Conservation (phyloP, 225 moss, liverwort and hornwort genomes). For the Polytrichum formosum region DNA sequence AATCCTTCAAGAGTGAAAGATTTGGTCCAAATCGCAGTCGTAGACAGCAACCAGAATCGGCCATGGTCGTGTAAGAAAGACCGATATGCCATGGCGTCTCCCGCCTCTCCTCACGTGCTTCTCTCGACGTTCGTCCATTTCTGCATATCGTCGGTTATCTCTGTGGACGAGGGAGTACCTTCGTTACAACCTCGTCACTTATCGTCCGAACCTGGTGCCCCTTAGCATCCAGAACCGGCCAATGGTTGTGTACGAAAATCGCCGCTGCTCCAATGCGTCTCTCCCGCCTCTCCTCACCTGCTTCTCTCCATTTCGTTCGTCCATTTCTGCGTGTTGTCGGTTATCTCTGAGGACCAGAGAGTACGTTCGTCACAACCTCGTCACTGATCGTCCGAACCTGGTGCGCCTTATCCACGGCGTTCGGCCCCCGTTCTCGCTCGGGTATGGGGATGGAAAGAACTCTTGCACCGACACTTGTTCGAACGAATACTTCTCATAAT, state of each 20-base stretch:
- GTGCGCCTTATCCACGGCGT: slow-evolving; percentile 36
- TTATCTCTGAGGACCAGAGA: not conserved
- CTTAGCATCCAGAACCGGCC: not conserved
- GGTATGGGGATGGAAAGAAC: slow-evolving; percentile 5
- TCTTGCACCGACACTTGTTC: not conserved
- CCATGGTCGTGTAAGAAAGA: slow-evolving; percentile 20
- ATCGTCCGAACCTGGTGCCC: not conserved
- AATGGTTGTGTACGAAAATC: too few species aligned
- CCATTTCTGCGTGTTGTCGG: slow-evolving; percentile 11
- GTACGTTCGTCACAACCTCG: not conserved
- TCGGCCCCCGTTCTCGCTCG: slow-evolving; percentile 13
- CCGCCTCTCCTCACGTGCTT: not conserved
- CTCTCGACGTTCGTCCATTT: not conserved
- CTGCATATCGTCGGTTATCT: not conserved
- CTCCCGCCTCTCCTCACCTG: too few species aligned
- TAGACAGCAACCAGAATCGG: slow-evolving; percentile 3
- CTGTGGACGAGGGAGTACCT: not conserved
- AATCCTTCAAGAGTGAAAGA: not conserved
- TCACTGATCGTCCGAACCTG: slow-evolving; percentile 11
- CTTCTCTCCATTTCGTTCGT: not conserved
- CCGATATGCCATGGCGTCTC: not conserved
- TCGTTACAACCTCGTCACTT: not conserved
- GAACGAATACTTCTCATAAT: too few species aligned
- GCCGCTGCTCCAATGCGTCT: too few species aligned
- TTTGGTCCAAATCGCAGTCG: slow-evolving; percentile 3